Evolutionary conservation across 495 filamentous ascomycete species (phyloP), one percentile per base, ranked within the genome.

Genomic region (Venustampulla echinocandica): DNA sequence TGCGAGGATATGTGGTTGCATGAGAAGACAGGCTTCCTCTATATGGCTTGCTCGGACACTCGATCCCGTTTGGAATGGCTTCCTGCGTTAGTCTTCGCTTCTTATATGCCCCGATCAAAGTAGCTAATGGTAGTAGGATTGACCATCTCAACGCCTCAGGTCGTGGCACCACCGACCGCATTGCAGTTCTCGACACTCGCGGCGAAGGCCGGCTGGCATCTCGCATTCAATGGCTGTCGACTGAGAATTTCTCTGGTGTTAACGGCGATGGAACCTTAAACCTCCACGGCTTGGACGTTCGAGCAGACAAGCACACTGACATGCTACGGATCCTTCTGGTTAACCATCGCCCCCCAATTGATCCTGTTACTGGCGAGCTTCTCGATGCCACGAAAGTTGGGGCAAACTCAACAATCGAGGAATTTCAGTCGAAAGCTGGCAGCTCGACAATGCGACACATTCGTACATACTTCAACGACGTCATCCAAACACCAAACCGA

Each of bases 1-100:
- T 70, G 65, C 44, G 64, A 67, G 46, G 65, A 69, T 41, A 54
- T 68, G 58, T 69, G 61, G 61, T 48, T 69, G 10, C 61, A 67
- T 42, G 53, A 64, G 2, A 23, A 46, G 19, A 59, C 47, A 1
- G 57, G 66, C 11, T 50, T 56, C 35, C 50, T 69, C 10, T 69
- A 66, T 33, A 59, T 64, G 20, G 58, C 64, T 2, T 67, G 66
- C 46, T 56, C 63, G 14, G 56, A 57, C n/a, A 54, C 55, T 13
- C 21, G 37, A 27, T 46, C 43, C 10, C 53, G 61, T 1, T 15
- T 20, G 3, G 40, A 57, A n/a, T 64, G 59, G 61, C 36, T 54
- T 28, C 59, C 59, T 3, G 44, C 50, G 61, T 61, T 42, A 32
- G 54, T 50, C 19, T 18, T 21, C 21, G 25, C 3, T 9, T 10